Percentiles rank a stretch among this genome's conserved stretches.
phyloP scores from a whole-genome alignment of 2,329 filamentous ascomycete genomes.

The Didymellaceae sp. region DNA sequence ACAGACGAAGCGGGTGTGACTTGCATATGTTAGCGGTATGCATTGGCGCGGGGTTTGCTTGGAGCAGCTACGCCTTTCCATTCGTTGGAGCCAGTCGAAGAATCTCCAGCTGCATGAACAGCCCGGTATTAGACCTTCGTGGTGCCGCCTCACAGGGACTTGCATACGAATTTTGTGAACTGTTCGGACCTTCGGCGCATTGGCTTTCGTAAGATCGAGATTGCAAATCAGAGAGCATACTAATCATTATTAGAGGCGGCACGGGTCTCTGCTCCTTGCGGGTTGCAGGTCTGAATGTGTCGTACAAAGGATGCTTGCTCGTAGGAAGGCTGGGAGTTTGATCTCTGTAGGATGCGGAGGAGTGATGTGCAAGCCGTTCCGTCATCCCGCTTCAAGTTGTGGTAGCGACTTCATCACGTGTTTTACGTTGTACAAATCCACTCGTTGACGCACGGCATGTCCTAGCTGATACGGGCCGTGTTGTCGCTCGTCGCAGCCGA shows the following conservation, averaged over 20 bases:
- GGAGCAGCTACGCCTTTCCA: slow-evolving; percentile 19
- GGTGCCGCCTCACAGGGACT: slow-evolving; percentile 2
- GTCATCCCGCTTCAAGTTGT: slow-evolving; percentile 4
- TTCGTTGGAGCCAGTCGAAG: slow-evolving; percentile 30
- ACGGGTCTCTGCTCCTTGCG: slow-evolving; percentile 1
- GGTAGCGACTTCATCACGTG: slow-evolving; percentile 10
- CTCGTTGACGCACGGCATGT: background rate
- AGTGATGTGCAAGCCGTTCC: slow-evolving; percentile 12
- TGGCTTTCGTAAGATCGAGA: background rate
- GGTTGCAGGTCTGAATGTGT: background rate
- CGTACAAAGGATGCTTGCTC: slow-evolving; percentile 8
- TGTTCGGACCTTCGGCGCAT: slow-evolving; percentile 3
- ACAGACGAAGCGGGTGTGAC: slow-evolving; percentile 39
- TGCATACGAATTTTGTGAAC: slow-evolving; percentile 1
- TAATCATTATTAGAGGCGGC: background rate
- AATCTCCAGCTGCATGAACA: slow-evolving; percentile 24
- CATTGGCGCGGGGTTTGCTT: slow-evolving; percentile 38
- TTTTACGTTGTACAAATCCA: slow-evolving; percentile 5
- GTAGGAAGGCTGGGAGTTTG: background rate
- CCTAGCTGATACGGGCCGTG: slow-evolving; percentile 6
- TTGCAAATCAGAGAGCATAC: background rate
- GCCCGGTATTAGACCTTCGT: slow-evolving; percentile 20
- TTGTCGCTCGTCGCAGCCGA: background rate
- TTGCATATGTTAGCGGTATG: slow-evolving; percentile 46
- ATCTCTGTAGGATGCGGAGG: background rate